A percentile compares a stretch with the other conserved stretches of the same genome.
Evolutionary conservation across 331 rosid genomes (phyloP).

Genomic region (Saraca asoca): DNA sequence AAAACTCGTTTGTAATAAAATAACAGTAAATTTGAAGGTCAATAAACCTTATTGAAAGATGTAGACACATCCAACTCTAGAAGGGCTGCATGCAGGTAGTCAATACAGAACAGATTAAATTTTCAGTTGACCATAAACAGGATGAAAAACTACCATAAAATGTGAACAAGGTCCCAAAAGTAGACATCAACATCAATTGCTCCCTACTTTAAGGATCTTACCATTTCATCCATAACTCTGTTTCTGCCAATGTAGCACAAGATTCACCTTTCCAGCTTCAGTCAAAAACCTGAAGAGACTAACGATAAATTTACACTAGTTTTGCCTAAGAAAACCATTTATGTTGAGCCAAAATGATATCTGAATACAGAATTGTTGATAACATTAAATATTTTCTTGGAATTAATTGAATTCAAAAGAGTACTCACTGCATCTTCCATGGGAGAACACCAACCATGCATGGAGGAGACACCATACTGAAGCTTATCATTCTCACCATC

Average conservation of each 20-base stretch:
- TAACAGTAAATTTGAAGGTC: too few species aligned
- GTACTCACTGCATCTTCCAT: conserved; percentile 95
- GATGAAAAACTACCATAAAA: conserved; percentile 1
- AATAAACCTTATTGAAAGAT: conserved; percentile 86
- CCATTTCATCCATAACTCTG: too few species aligned
- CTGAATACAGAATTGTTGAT: too few species aligned
- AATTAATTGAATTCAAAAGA: conserved; percentile 11
- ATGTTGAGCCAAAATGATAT: too few species aligned
- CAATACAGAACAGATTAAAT: conserved; percentile 34
- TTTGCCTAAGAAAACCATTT: too few species aligned
- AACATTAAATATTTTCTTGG: neutral
- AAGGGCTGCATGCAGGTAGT: conserved; percentile 87
- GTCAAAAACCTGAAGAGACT: too few species aligned
- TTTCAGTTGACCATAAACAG: neutral
- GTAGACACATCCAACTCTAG: conserved; percentile 75
- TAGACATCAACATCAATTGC: too few species aligned
- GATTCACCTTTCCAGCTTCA: too few species aligned
- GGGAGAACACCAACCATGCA: conserved; percentile 98
- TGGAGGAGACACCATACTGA: conserved; percentile 77
- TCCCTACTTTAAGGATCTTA: too few species aligned
- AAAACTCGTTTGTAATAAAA: too few species aligned
- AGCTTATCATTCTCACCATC: conserved; percentile 78
- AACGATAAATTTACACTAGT: too few species aligned
- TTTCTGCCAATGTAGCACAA: too few species aligned
- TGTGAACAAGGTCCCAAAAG: conserved; percentile 19